Conservation (phyloP, 2,329 filamentous ascomycete genomes). For the Macrophomina tecta region DNA sequence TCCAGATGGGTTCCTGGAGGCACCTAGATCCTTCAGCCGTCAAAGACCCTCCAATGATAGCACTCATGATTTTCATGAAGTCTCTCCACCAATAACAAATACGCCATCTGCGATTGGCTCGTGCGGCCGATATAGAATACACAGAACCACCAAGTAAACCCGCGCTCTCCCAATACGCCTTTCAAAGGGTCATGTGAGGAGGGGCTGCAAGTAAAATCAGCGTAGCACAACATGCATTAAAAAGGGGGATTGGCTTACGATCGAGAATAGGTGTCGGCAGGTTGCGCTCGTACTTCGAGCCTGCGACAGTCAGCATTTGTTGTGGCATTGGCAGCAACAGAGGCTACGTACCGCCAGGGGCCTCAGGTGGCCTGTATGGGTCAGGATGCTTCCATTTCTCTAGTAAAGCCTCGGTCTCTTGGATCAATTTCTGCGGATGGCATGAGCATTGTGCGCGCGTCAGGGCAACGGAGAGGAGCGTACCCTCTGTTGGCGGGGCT, state of each 20-base stretch:
- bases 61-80: not conserved
- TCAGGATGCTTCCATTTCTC: constrained; percentile 98
- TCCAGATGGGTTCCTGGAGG: not conserved
- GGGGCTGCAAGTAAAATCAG: constrained; percentile 18
- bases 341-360: constrained; percentile 79
- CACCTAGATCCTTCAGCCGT: not conserved
- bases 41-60: not conserved
- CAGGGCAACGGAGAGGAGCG: not conserved
- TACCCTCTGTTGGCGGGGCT: constrained; percentile 87
- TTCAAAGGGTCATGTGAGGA: constrained; percentile 27
- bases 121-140: not conserved
- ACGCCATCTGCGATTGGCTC: constrained; percentile 18
- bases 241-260: constrained; percentile 64
- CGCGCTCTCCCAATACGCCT: not conserved
- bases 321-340: constrained; percentile 29
- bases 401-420: constrained; percentile 85
- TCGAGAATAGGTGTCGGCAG: constrained; percentile 79
- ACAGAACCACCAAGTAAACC: constrained; percentile 8
- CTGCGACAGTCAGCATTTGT: constrained; percentile 52
- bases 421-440: constrained; percentile 73
- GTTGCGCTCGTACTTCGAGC: constrained; percentile 96
- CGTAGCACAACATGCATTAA: not conserved
- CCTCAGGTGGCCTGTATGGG: constrained; percentile 86
- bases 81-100: constrained; percentile 1
- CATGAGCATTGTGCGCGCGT: not conserved